Evolutionary conservation across 345 rosid species (phyloP), one percentile per base, ranked within the genome.

Genomic region (Pseudoturritis turrita): DNA sequence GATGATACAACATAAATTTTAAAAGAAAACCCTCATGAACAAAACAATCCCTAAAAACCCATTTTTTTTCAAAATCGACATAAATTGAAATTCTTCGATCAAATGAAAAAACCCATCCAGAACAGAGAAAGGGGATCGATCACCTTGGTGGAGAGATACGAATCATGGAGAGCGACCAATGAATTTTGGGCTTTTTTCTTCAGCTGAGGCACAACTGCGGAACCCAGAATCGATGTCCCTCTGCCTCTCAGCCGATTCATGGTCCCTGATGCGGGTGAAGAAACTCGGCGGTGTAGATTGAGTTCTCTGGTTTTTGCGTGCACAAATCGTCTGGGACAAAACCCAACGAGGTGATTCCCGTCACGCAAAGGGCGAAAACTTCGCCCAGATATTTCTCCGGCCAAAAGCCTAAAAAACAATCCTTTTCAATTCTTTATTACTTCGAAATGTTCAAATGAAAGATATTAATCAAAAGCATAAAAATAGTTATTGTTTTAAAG

Each of bases 61-160:
- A 73, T 37, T 45, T 51, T 40, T n/a, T 64, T n/a, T n/a, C 59
- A 43, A 12, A 60, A 59, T 0, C 6, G 11, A 14, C 9, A 35
- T 0, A 46, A 33, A 36, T 4, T 6, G 43, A 7, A 28, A 28
- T 1, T 41, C 4, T 10, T 29, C 2, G 0, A 44, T 15, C 33
- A 50, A 59, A 23, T 39, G 10, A 21, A 49, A 7, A 14, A 19
- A 35, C 18, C 3, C 18, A 25, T 3, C 22, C 2, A 36, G 26
- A 65, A 49, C 0, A 57, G 62, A 51, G 53, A 33, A 66, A 50
- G 1, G 18, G 45, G 25, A 49, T 19, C 23, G 54, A 52, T 44
- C 47, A 84, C 98, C 89, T 86, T 94, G 70, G 96, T 85, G 45
- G 97, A 89, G 73, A 83, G 81, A 79, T 63, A 91, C 2, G 96